phyloP scores from a whole-genome alignment of 2,329 filamentous ascomycete species.

The Trichophaea hybrida region DNA sequence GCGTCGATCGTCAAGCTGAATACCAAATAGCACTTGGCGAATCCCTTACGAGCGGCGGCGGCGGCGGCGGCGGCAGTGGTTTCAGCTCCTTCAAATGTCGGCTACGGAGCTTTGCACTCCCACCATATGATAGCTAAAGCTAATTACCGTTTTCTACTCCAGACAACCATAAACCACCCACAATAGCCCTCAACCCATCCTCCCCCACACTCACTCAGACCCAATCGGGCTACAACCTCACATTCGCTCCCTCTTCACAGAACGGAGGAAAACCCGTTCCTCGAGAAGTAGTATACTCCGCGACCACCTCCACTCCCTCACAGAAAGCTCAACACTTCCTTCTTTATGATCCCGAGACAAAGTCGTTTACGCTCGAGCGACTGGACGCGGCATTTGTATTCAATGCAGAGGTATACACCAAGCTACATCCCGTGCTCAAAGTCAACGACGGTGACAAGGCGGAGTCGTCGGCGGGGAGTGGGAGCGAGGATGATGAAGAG shows the following conservation, averaged over 20 bases:
- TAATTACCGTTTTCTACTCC: not conserved
- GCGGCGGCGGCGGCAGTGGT: not conserved
- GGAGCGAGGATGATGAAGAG: constrained; percentile 13
- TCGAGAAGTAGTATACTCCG: constrained; percentile 14
- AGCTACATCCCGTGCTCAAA: constrained; percentile 15
- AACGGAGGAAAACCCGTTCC: constrained; percentile 1
- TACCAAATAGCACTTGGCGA: constrained; percentile 19
- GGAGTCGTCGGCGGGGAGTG: not conserved
- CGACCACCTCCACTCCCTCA: constrained; percentile 8
- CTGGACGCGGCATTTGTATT: constrained; percentile 21
- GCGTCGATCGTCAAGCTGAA: constrained; percentile 9
- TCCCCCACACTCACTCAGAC: constrained; percentile 12
- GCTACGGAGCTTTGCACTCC: not conserved
- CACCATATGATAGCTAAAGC: not conserved
- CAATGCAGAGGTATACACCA: constrained; percentile 20
- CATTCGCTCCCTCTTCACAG: constrained; percentile 3
- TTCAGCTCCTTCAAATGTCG: constrained; percentile 22
- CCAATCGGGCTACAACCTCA: constrained; percentile 13
- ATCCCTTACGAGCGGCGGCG: constrained; percentile 13
- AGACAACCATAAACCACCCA: constrained; percentile 22
- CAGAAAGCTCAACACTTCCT: constrained; percentile 21
- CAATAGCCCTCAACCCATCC: constrained; percentile 9
- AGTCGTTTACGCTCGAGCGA: constrained; percentile 23
- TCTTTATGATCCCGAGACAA: constrained; percentile 17
- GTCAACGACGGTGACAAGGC: constrained; percentile 6